Conservation (phyloP, 2,329 filamentous ascomycete species). For the Claviceps capensis region DNA sequence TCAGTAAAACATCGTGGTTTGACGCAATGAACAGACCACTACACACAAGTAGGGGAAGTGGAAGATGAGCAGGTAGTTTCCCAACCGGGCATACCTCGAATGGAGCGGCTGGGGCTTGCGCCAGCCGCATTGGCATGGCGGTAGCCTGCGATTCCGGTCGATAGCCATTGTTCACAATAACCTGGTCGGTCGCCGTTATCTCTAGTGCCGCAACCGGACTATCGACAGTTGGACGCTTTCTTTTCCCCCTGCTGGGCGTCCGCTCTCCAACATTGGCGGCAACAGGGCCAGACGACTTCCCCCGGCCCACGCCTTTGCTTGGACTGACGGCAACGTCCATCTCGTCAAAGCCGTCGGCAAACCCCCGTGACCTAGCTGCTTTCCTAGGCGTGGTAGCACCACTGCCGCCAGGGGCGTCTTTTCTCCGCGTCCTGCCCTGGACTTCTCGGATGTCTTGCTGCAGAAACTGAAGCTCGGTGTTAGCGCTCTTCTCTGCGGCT, state of each 20-base stretch:
- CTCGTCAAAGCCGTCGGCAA: slow-evolving; percentile 68
- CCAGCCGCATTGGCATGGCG: slow-evolving; percentile 11
- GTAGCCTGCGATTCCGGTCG: slow-evolving; percentile 6
- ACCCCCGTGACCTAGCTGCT: slow-evolving; percentile 36
- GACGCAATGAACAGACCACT: neutral
- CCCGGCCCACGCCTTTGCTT: slow-evolving; percentile 32
- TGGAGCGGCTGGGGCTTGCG: slow-evolving; percentile 17
- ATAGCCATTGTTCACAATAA: slow-evolving; percentile 21
- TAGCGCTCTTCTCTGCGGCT: slow-evolving; percentile 48
- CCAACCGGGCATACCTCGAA: slow-evolving; percentile 29
- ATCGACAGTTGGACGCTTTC: slow-evolving; percentile 51
- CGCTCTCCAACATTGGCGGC: slow-evolving; percentile 33
- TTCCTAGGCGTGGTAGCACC: slow-evolving; percentile 46
- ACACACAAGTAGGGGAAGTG: neutral
- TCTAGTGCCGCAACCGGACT: slow-evolving; percentile 54
- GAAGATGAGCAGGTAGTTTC: neutral
- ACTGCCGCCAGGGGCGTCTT: slow-evolving; percentile 19
- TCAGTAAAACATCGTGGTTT: neutral
- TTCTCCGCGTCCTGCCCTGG: slow-evolving; percentile 32
- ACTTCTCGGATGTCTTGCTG: slow-evolving; percentile 57
- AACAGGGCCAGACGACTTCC: slow-evolving; percentile 27
- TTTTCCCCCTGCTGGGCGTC: slow-evolving; percentile 54
- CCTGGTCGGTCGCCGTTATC: slow-evolving; percentile 31
- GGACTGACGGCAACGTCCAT: slow-evolving; percentile 42
- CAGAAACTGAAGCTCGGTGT: slow-evolving; percentile 59